phyloP scores from a whole-genome alignment of 345 rosid genomes.

The Eucalyptus microcorys region DNA sequence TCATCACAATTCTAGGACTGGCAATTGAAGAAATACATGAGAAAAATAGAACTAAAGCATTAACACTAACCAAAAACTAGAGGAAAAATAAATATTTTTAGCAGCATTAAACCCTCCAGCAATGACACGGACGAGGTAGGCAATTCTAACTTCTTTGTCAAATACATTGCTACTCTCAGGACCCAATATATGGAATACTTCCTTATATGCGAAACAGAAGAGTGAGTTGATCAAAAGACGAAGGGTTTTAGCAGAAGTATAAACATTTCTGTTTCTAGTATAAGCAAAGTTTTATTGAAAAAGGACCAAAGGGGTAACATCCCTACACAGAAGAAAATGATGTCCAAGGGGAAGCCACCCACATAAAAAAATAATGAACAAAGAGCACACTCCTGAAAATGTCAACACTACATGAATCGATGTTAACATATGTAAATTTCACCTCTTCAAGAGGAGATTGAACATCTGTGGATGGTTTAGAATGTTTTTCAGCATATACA shows the following conservation, averaged over 20 bases:
- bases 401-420: not conserved
- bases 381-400: not conserved
- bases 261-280: not conserved
- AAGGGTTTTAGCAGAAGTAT: not conserved
- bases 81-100: not conserved
- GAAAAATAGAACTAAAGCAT: not conserved
- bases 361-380: not conserved
- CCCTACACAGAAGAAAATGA: not conserved
- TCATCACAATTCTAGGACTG: not conserved
- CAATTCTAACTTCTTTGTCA: not conserved
- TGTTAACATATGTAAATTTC: not conserved
- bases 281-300: not conserved
- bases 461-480: conserved; percentile 46
- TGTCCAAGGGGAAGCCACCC: not conserved
- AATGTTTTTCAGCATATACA: conserved; percentile 57
- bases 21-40: not conserved
- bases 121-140: not conserved
- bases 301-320: not conserved
- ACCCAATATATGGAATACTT: not conserved
- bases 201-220: not conserved
- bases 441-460: conserved; percentile 92
- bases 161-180: not conserved
- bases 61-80: not conserved
- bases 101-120: not conserved
- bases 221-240: not conserved